Base-by-base conservation (phyloP, 371 early-diverging fungal species). In the Mucor piriformis region DNA sequence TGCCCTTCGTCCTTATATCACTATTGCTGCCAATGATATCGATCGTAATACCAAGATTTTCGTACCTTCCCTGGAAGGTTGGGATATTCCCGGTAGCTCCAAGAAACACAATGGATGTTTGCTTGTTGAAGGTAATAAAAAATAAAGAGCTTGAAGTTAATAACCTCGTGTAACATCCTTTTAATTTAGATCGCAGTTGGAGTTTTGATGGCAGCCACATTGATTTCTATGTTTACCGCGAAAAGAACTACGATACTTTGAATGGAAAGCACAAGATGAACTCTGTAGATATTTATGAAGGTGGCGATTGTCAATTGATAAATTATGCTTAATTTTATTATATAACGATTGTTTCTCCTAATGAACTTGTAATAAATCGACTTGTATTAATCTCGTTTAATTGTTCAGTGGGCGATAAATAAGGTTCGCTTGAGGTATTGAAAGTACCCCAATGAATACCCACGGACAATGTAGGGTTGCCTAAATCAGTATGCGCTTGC, bases 361-460 rank as follows among this genome's bases (percentile, higher is more conserved):
- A 61, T 50, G 69, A 33, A 12, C 70, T 66, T 8, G 73, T 73
- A 27, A 76, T 76, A 57, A 76, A 76, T 18, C 59, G 54, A 49
- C 66, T 70, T 15, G 43, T 35, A 23, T 33, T 43, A 6, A 20
- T 50, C 15, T 33, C 40, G 6, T 50, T 38, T 48, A 46, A 46
- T 43, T 52, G 52, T 16, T 61, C 49, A 16, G 23, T 15, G 1
- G 62, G 62, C 0, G 58, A 62, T 35, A 54, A 35, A 54, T 58
- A 60, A 33, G 42, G 44, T 27, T 64, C 66, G 18, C 55, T 61
- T 7, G 55, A 59, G 35, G 33, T 54, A 67, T 70, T 66, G 25
- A 80, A 80, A 0, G 80, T 80, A 10, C 81, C 74, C 85, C 85
- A 87, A 61, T 84, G 85, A 23, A 87, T 82, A 16, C 87, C 85